A percentile compares a stretch with the other conserved stretches of the same genome.
These are phyloP conservation scores for Boletus vermiculosoides DNA, from an alignment of 768 basidiomycete genomes.

Conservation along the genomic window DNA sequence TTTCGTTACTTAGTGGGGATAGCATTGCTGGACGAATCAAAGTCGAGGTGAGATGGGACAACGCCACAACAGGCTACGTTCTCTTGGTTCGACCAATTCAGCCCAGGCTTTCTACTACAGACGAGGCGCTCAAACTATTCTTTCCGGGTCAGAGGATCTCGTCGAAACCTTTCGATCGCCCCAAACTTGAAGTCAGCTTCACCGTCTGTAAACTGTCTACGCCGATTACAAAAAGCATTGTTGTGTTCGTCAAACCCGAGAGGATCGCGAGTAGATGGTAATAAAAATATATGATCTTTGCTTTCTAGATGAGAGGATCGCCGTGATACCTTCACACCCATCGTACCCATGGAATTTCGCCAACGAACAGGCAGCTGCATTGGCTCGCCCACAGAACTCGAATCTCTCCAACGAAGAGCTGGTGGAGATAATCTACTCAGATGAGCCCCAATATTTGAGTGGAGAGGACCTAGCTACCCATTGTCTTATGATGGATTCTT, in stretches of 20 bases:
- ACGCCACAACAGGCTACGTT: too few relatives aligned
- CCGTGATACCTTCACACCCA: neutral
- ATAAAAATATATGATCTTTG: slow-evolving; percentile 11
- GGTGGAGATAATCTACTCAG: neutral
- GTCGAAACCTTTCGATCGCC: neutral
- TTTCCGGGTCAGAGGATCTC: neutral
- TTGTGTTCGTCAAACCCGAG: slow-evolving; percentile 3
- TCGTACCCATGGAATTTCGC: neutral
- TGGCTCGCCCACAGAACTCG: neutral
- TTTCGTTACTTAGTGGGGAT: neutral
- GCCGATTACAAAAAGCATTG: neutral
- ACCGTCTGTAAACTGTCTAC: neutral
- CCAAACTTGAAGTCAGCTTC: neutral
- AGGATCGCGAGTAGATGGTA: neutral
- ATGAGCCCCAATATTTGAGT: neutral
- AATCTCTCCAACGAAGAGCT: neutral
- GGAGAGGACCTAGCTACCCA: neutral
- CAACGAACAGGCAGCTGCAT: neutral
- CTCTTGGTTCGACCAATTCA: neutral
- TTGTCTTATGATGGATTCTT: neutral
- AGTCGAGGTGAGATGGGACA: neutral
- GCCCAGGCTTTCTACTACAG: neutral
- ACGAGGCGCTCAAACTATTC: slow-evolving; percentile 3
- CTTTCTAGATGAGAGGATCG: slow-evolving; percentile 1
- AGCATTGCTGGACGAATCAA: neutral